Conservation (phyloP, 768 basidiomycete genomes). For the Psilocybe cyanescens region DNA sequence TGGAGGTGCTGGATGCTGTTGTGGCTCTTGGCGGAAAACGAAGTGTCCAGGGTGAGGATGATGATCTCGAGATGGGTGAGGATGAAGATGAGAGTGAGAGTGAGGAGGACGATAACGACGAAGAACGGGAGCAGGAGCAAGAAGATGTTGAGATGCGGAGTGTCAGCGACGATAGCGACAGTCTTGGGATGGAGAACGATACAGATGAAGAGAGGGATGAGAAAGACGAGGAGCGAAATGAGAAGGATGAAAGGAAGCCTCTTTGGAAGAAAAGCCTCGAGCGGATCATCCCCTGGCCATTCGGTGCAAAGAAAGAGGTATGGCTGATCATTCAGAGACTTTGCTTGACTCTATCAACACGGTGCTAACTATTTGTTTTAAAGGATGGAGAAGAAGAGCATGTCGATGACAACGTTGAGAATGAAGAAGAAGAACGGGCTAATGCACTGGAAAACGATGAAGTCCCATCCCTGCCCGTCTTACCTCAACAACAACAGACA, state of each 20-base stretch:
- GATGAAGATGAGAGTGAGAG: slow-evolving; percentile 33
- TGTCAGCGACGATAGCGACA: slow-evolving; percentile 10
- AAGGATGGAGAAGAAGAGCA: slow-evolving; percentile 12
- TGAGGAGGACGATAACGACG: slow-evolving; percentile 22
- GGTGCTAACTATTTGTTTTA: too few species aligned
- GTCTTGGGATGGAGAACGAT: slow-evolving; percentile 7
- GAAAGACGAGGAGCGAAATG: slow-evolving; percentile 34
- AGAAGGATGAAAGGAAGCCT: slow-evolving; percentile 35
- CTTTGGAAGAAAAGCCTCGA: slow-evolving; percentile 49
- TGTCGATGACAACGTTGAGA: background rate
- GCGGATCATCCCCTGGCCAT: slow-evolving; percentile 42
- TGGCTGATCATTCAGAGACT: background rate
- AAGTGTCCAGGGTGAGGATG: slow-evolving; percentile 15
- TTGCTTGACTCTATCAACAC: too few species aligned
- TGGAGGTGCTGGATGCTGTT: slow-evolving; percentile 48
- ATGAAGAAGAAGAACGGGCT: slow-evolving; percentile 22
- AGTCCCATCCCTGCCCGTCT: slow-evolving; percentile 19
- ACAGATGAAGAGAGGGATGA: slow-evolving; percentile 26
- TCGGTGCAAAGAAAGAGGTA: slow-evolving; percentile 33
- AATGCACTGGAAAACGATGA: slow-evolving; percentile 11
- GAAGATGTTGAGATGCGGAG: slow-evolving; percentile 26
- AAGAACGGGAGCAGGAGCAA: slow-evolving; percentile 9
- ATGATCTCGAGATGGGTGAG: slow-evolving; percentile 15
- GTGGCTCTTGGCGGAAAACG: slow-evolving; percentile 32
- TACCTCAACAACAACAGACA: slow-evolving; percentile 27